A percentile compares a stretch with the other conserved stretches of the same genome.
phyloP scores from a whole-genome alignment of 495 filamentous ascomycete species.

The Xylaria flabelliformis region DNA sequence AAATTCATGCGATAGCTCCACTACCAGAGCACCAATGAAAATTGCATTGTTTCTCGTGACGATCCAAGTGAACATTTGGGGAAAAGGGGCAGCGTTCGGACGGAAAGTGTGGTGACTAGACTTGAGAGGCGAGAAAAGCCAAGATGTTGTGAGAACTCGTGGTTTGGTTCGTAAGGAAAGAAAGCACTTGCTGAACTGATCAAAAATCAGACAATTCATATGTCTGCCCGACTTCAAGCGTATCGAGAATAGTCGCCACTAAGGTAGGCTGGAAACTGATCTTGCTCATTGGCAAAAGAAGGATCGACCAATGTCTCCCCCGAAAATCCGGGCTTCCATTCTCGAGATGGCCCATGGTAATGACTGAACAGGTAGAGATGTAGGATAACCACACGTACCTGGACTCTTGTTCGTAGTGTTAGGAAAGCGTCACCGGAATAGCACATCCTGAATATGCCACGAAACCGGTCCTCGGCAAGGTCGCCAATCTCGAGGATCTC shows the following conservation, averaged over 20 bases:
- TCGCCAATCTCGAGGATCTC: slow-evolving; percentile 98
- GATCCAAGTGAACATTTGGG: neutral
- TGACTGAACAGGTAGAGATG: neutral
- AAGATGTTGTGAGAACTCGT: neutral
- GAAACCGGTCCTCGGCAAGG: slow-evolving; percentile 93
- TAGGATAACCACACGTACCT: slow-evolving; percentile 58
- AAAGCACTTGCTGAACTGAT: slow-evolving; percentile 9
- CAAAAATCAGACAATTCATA: neutral
- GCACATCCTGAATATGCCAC: slow-evolving; percentile 98
- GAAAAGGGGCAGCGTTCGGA: neutral
- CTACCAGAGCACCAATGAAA: slow-evolving; percentile 13
- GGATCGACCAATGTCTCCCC: too few relatives aligned
- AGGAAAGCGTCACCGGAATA: slow-evolving; percentile 94
- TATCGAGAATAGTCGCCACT: neutral
- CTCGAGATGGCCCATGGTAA: neutral
- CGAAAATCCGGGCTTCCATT: neutral
- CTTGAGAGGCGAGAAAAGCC: neutral
- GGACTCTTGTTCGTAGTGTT: slow-evolving; percentile 91
- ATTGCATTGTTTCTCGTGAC: slow-evolving; percentile 22
- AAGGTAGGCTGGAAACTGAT: neutral
- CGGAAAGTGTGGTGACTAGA: neutral
- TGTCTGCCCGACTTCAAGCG: neutral
- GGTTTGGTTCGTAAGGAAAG: neutral
- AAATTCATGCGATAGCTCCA: slow-evolving; percentile 38
- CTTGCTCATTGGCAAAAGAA: neutral